Evolutionary conservation across 331 rosid genomes (phyloP).

Genomic region (Pyrus hybrid): DNA sequence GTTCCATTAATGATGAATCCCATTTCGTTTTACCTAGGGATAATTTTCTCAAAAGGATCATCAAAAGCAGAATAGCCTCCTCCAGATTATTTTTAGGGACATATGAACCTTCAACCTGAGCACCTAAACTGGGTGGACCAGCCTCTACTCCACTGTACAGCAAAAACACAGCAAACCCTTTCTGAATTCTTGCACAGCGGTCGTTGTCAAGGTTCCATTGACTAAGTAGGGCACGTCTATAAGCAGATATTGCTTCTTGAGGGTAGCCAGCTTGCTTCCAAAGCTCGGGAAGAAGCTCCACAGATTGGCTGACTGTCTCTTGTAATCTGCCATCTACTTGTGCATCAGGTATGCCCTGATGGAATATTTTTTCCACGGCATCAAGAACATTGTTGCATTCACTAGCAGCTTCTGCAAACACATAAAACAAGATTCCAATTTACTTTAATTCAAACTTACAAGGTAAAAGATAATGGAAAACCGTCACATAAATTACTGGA

Average conservation of each 20-base stretch:
- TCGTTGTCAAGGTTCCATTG: slow-evolving; percentile 92
- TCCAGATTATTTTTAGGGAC: slow-evolving; percentile 90
- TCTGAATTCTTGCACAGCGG: slow-evolving; percentile 80
- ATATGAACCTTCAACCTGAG: slow-evolving; percentile 76
- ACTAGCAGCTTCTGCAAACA: slow-evolving; percentile 76
- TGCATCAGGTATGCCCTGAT: slow-evolving; percentile 62
- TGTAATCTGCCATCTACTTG: slow-evolving; percentile 86
- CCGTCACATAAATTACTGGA: background rate
- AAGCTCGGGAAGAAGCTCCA: slow-evolving; percentile 96
- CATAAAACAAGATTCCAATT: slow-evolving; percentile 18
- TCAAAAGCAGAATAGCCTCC: slow-evolving; percentile 85
- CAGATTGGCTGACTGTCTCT: slow-evolving; percentile 87
- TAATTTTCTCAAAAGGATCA: slow-evolving; percentile 67
- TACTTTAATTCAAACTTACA: slow-evolving; percentile 8
- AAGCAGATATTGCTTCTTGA: slow-evolving; percentile 69
- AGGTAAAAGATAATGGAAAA: background rate
- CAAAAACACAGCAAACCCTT: slow-evolving; percentile 67
- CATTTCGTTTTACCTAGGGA: slow-evolving; percentile 63
- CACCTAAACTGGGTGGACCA: slow-evolving; percentile 85
- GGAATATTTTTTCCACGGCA: slow-evolving; percentile 87
- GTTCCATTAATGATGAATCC: slow-evolving; percentile 94
- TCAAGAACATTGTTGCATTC: slow-evolving; percentile 88
- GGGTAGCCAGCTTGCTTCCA: slow-evolving; percentile 70
- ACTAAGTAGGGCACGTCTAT: slow-evolving; percentile 80
- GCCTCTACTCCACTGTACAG: slow-evolving; percentile 95